Conservation (phyloP, 106 monocot species). For the Dendrobium chrysotoxum region DNA sequence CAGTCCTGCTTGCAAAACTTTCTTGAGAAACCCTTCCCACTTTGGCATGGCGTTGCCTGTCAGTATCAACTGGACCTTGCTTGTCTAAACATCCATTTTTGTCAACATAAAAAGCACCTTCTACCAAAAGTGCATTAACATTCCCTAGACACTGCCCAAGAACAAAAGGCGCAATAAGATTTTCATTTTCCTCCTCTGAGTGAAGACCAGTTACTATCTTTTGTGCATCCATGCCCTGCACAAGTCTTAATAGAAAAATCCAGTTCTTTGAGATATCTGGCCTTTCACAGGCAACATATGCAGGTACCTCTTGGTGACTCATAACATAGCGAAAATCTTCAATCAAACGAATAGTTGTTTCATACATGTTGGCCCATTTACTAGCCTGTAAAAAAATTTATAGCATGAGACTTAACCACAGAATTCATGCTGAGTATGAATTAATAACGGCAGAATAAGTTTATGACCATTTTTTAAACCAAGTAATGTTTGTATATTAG, state of each 20-base stretch:
- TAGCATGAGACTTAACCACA: background rate
- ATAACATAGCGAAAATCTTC: constrained; percentile 66
- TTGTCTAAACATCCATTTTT: constrained; percentile 15
- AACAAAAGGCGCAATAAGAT: constrained; percentile 39
- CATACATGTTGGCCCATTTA: constrained; percentile 49
- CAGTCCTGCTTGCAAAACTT: constrained; percentile 13
- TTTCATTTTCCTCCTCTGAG: constrained; percentile 65
- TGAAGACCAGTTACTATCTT: constrained; percentile 56
- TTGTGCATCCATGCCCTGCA: constrained; percentile 85
- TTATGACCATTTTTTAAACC: background rate
- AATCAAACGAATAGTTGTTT: constrained; percentile 44
- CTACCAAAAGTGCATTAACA: constrained; percentile 46
- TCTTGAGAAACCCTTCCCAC: constrained; percentile 48
- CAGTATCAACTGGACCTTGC: constrained; percentile 19
- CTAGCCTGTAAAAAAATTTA: constrained; percentile 42
- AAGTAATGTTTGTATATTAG: background rate
- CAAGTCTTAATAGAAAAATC: constrained; percentile 51
- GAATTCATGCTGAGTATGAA: background rate
- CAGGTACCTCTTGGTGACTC: constrained; percentile 58
- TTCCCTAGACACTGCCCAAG: constrained; percentile 50
- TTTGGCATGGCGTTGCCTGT: constrained; percentile 40
- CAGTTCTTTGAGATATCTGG: constrained; percentile 58
- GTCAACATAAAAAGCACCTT: constrained; percentile 44
- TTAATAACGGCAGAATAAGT: background rate
- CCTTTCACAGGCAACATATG: constrained; percentile 45